Conservation (phyloP, 495 filamentous ascomycete genomes). For the Filosporella fistucella region DNA sequence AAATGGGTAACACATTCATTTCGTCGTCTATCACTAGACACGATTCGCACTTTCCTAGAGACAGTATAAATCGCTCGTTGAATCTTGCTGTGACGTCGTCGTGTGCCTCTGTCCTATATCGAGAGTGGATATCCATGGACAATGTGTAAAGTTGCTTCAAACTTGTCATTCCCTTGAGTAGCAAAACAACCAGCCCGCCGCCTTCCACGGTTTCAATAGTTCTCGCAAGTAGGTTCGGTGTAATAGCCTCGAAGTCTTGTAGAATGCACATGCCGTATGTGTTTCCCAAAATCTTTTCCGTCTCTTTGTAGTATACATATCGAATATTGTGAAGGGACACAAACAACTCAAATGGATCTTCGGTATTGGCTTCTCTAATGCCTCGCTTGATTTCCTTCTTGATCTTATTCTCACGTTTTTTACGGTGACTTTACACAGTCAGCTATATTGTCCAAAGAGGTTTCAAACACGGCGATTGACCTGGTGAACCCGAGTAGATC, state of each 20-base stretch:
- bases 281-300: conserved; percentile 98
- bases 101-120: conserved; percentile 96
- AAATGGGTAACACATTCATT: conserved; percentile 95
- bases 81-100: conserved; percentile 93
- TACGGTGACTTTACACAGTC: conserved; percentile 63
- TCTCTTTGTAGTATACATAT: conserved; percentile 99
- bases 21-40: conserved; percentile 98
- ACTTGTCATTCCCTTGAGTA: conserved; percentile 95
- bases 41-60: conserved; percentile 86
- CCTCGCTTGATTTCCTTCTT: conserved; percentile 97
- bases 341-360: conserved; percentile 98
- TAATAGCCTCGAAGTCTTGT: conserved; percentile 97
- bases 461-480: conserved; percentile 22
- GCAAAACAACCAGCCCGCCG: conserved; percentile 83
- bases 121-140: conserved; percentile 96
- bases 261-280: conserved; percentile 98
- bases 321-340: conserved; percentile 94
- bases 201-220: conserved; percentile 98
- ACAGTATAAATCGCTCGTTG: conserved; percentile 96
- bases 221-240: conserved; percentile 88
- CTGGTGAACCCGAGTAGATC: conserved; percentile 89
- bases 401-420: conserved; percentile 97
- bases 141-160: conserved; percentile 96
- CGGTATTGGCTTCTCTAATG: conserved; percentile 87
- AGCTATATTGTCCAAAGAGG: conserved; percentile 7